Evolutionary conservation across 768 basidiomycete genomes (phyloP), one percentile per base, ranked within the genome.

Genomic region (Amanita exitialis): DNA sequence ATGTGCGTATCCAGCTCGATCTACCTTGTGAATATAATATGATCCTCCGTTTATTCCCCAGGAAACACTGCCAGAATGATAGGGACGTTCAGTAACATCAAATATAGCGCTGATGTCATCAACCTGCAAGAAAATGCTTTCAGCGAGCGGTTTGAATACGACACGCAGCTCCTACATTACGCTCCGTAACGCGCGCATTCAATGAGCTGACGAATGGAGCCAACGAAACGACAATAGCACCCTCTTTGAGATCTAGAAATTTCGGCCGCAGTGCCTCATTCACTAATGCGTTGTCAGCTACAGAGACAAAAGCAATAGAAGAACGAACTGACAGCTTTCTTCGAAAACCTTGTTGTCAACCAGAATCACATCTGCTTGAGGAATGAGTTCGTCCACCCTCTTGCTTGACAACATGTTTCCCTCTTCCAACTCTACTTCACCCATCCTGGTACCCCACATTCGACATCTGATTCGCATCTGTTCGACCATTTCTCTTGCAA

Each of bases 171-270:
- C 82, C 49, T 57, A 88, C 85, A 57, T 92, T 95, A 41, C 87
- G 84, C 58, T 91, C 84, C 0, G 87, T 90, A 52, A 96, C 72
- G 34, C 88, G 80, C 38, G 83, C 85, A 57, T 84, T 76, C 32
- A 76, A 58, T 0, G 80, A 78, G 28, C 83, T 77, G 51, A 93
- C 83, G 55, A 90, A 96, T 1, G 92, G 90, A 53, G 85, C 81
- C 15, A 99, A 69, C 16, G 90, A 92, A 34, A 98, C 79, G 43
- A 99, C 87, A 44, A 83, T 83, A 0, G 93, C 91, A 16, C 90
- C 90, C 53, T 95, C 90, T 61, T 92, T 96, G 53, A 98, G 71
- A 61, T 99, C 96, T 49, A 99, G 71, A 67, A 98, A 98, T 60
- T 91, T 86, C 25, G 87, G 83, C 41, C 87, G 76, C 13, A 99